Conservation (phyloP, 2,329 filamentous ascomycete genomes). For the Ceratocystiopsis brevicomis region DNA sequence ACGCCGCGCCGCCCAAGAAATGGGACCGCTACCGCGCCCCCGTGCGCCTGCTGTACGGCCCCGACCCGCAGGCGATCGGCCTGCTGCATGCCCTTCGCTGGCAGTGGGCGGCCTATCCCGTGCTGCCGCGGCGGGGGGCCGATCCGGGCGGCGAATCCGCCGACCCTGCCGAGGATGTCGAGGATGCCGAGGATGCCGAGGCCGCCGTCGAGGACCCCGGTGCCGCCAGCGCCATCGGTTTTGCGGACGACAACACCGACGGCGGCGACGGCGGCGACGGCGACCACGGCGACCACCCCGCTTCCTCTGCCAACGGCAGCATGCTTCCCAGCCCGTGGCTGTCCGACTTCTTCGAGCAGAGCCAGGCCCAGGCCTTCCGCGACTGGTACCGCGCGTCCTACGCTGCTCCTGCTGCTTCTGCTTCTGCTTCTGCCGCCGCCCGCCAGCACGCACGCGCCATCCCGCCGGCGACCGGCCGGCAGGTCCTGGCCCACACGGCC, state of each 20-base stretch:
- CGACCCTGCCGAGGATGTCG: slow-evolving; percentile 1
- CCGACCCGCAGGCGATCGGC: slow-evolving; percentile 17
- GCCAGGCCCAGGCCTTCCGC: neutral
- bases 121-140: neutral
- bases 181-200: too few relatives aligned
- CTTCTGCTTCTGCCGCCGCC: too few relatives aligned
- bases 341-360: neutral
- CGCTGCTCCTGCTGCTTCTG: neutral
- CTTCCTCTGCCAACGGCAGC: slow-evolving; percentile 5
- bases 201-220: too few relatives aligned
- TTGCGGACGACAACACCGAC: neutral
- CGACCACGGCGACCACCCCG: too few relatives aligned
- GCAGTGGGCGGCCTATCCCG: neutral
- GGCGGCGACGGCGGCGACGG: too few relatives aligned
- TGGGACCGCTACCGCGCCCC: slow-evolving; percentile 18
- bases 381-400: neutral
- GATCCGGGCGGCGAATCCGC: neutral
- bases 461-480: too few relatives aligned
- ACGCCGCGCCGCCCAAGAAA: slow-evolving; percentile 19
- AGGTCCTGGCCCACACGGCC: too few relatives aligned
- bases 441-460: too few relatives aligned
- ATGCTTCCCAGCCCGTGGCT: slow-evolving; percentile 14
- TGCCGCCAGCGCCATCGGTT: too few relatives aligned
- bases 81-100: slow-evolving; percentile 14
- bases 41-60: slow-evolving; percentile 24